phyloP scores from a whole-genome alignment of 495 filamentous ascomycete species.

The Bombardia bombarda region DNA sequence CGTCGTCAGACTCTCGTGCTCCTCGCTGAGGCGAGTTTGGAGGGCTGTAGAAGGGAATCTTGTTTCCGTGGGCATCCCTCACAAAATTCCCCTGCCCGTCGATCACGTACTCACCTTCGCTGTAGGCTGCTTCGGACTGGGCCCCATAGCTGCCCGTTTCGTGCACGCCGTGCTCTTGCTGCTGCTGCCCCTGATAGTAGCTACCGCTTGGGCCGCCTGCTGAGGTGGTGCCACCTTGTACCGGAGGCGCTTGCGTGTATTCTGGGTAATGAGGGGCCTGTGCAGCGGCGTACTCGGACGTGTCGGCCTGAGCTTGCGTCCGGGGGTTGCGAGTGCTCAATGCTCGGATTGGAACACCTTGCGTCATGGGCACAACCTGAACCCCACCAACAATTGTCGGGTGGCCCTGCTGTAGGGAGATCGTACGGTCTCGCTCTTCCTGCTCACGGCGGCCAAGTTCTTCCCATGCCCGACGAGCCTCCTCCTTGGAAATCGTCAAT shows the following conservation, averaged over 20 bases:
- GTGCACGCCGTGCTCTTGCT: conserved; percentile 19
- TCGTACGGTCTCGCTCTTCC: conserved; percentile 87
- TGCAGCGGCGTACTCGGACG: conserved; percentile 29
- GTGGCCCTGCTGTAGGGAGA: conserved; percentile 75
- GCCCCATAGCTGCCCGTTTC: conserved; percentile 25
- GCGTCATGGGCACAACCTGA: conserved; percentile 92
- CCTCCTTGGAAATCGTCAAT: conserved; percentile 89
- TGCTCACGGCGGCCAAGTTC: conserved; percentile 91
- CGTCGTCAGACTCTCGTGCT: conserved; percentile 32
- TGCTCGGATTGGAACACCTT: conserved; percentile 61
- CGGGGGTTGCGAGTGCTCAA: conserved; percentile 39
- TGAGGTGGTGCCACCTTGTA: conserved; percentile 22
- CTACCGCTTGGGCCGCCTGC: conserved; percentile 4
- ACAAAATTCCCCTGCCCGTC: conserved; percentile 41
- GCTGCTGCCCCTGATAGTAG: conserved; percentile 11
- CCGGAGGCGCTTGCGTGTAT: conserved; percentile 33
- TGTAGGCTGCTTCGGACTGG: conserved; percentile 45
- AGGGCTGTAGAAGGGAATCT: conserved; percentile 33
- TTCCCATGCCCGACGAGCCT: conserved; percentile 94
- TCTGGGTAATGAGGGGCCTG: conserved; percentile 23
- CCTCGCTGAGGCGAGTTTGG: conserved; percentile 18
- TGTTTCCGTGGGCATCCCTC: conserved; percentile 38
- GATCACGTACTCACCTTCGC: conserved; percentile 51
- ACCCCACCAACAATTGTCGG: conserved; percentile 87
- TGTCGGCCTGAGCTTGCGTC: conserved; percentile 16